These are phyloP conservation scores for Symbiodinium natans DNA, from an alignment of 73 alveolate genomes.

Conservation along the genomic window DNA sequence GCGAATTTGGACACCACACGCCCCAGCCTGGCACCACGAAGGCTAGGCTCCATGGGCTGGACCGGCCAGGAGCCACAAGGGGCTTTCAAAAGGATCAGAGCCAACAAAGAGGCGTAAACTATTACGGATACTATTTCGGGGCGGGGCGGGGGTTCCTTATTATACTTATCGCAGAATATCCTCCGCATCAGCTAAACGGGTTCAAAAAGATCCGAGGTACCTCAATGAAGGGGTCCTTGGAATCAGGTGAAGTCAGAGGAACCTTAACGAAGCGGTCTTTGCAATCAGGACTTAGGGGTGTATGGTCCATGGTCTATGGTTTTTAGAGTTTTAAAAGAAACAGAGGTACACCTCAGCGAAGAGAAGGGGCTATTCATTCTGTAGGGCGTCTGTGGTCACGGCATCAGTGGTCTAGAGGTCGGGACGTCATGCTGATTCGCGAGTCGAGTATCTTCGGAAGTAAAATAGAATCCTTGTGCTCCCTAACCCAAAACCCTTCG, in stretches of 20 bases:
- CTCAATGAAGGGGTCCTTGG: not conserved
- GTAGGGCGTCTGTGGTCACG: not conserved
- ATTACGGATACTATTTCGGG: too few species aligned
- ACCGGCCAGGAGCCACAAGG: not conserved
- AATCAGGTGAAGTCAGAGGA: not conserved
- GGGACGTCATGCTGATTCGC: not conserved
- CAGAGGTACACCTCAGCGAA: not conserved
- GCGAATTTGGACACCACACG: not conserved
- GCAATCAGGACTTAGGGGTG: not conserved
- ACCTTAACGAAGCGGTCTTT: not conserved
- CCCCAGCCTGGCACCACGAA: conserved; percentile 2
- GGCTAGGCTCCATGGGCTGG: not conserved
- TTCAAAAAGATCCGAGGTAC: not conserved
- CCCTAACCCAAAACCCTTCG: not conserved
- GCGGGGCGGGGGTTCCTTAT: too few species aligned
- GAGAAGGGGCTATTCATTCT: not conserved
- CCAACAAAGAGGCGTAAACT: not conserved
- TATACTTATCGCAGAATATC: not conserved
- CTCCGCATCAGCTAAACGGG: not conserved
- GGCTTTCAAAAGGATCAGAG: not conserved
- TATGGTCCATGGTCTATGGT: too few species aligned
- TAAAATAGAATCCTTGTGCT: not conserved
- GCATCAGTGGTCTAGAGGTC: not conserved
- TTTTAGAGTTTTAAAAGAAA: too few species aligned
- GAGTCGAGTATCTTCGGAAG: not conserved